A percentile compares a stretch with the other conserved stretches of the same genome.
Conservation (phyloP, 345 rosid genomes). For the Syzygium grande region DNA sequence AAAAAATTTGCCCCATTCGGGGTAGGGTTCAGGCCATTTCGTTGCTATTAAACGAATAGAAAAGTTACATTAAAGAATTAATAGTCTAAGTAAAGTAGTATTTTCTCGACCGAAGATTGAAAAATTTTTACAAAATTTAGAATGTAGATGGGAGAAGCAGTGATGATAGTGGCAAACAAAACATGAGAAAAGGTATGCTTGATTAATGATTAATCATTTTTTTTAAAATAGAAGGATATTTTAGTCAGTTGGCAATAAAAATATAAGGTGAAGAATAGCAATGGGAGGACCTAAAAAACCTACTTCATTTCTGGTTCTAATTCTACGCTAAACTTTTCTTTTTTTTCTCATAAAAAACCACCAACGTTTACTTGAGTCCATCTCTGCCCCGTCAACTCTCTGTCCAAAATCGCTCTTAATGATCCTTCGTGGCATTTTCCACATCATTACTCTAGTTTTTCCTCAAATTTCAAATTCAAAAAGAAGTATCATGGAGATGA, state of each 20-base stretch:
- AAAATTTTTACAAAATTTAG: neutral
- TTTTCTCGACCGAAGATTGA: neutral
- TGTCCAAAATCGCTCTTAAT: too few relatives aligned
- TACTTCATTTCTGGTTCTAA: too few relatives aligned
- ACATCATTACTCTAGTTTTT: too few relatives aligned
- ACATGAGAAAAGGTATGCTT: neutral
- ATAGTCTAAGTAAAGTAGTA: neutral
- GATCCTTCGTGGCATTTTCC: too few relatives aligned
- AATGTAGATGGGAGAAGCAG: neutral
- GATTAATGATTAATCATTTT: neutral
- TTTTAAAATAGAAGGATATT: neutral
- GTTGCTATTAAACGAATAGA: neutral
- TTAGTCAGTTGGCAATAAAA: neutral
- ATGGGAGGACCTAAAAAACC: neutral
- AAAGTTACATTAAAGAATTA: neutral
- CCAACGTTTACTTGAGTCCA: too few relatives aligned
- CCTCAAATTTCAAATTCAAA: too few relatives aligned
- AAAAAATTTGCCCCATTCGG: neutral
- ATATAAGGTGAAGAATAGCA: neutral
- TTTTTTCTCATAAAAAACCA: too few relatives aligned
- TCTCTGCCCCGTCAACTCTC: too few relatives aligned
- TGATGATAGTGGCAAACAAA: neutral
- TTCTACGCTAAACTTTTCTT: too few relatives aligned
- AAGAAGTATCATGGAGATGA: too few relatives aligned
- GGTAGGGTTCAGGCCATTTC: neutral